Evolutionary conservation across 495 filamentous ascomycete genomes (phyloP).

Genomic region (Oidiodendron maius): DNA sequence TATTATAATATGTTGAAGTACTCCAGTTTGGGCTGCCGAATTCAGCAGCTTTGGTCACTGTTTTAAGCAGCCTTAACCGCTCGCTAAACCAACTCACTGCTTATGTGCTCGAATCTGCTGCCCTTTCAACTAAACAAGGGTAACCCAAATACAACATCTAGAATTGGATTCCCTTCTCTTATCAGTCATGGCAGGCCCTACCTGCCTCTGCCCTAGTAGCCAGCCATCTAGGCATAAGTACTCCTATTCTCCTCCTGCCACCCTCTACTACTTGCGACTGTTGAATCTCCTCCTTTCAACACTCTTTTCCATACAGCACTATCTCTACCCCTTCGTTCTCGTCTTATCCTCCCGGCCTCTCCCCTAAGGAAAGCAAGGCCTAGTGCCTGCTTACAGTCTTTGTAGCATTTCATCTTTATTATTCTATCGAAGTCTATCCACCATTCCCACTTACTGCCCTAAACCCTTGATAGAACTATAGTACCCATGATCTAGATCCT

Average conservation of each 20-base stretch:
- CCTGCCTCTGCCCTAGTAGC: background rate
- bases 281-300: slow-evolving; percentile 2
- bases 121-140: too few species aligned
- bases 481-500: slow-evolving; percentile 11
- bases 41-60: slow-evolving; percentile 7
- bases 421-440: background rate
- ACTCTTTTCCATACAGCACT: background rate
- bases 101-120: background rate
- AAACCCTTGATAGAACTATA: slow-evolving; percentile 3
- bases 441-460: background rate
- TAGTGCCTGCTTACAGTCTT: background rate
- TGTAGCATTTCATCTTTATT: background rate
- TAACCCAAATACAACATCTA: too few species aligned
- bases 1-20: slow-evolving; percentile 1
- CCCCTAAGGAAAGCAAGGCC: background rate
- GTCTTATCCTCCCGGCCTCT: background rate
- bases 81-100: background rate
- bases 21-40: slow-evolving; percentile 7
- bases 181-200: slow-evolving; percentile 1
- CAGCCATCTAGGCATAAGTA: slow-evolving; percentile 1
- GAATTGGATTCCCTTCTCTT: slow-evolving; percentile 6
- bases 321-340: background rate
- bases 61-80: slow-evolving; percentile 7
- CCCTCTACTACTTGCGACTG: background rate
- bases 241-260: slow-evolving; percentile 4